These are phyloP conservation scores for Carallia pectinifolia DNA, from an alignment of 345 rosid genomes.

Conservation along the genomic window DNA sequence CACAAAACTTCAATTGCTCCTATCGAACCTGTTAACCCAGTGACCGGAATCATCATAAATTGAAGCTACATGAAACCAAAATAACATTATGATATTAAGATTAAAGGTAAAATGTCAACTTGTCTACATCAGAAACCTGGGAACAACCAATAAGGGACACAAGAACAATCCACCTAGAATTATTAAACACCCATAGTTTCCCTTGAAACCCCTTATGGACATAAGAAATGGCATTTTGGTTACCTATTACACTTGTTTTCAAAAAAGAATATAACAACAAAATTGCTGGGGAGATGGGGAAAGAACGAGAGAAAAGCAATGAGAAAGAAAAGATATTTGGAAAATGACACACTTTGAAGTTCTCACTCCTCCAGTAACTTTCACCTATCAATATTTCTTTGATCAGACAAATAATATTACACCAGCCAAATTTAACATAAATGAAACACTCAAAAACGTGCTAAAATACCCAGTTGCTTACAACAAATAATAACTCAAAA, in stretches of 20 bases:
- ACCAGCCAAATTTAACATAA: not conserved
- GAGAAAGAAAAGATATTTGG: constrained; percentile 17
- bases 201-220: no score
- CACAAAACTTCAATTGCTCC: constrained; percentile 34
- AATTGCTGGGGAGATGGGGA: not conserved
- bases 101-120: not conserved
- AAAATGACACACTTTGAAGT: constrained; percentile 25
- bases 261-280: no score
- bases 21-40: constrained; percentile 21
- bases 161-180: not conserved
- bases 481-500: no score
- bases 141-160: not conserved
- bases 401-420: constrained; percentile 10
- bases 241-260: no score
- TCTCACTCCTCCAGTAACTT: constrained; percentile 29
- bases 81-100: not conserved
- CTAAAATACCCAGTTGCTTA: no score
- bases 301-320: not conserved
- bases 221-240: no score
- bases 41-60: not conserved
- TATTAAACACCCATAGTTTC: no score
- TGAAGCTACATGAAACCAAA: not conserved
- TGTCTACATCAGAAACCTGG: not conserved
- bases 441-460: not conserved
- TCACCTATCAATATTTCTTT: constrained; percentile 28